A percentile compares a stretch with the other conserved stretches of the same genome.
Conservation (phyloP, 2,329 filamentous ascomycete genomes). For the Rhynchosporium graminicola region DNA sequence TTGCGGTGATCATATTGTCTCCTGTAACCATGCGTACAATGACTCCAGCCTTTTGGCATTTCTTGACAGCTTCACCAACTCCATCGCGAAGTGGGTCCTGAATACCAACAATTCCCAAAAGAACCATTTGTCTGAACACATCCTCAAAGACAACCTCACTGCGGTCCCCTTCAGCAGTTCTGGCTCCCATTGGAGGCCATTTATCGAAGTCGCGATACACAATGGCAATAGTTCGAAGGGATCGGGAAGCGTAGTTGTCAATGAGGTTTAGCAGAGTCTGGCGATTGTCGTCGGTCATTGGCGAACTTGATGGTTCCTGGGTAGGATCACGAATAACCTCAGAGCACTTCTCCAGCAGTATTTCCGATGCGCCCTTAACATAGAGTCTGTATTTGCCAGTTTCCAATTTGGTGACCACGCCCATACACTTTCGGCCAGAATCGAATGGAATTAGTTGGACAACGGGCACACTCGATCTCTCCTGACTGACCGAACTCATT, state of each 20-base stretch:
- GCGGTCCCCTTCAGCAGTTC: constrained; percentile 58
- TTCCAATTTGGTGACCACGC: constrained; percentile 57
- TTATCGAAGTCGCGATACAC: constrained; percentile 71
- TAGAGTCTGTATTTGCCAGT: constrained; percentile 47
- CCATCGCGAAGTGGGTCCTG: constrained; percentile 71
- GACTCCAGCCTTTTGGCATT: constrained; percentile 68
- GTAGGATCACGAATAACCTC: constrained; percentile 57
- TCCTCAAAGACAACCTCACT: constrained; percentile 66
- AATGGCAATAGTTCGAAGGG: constrained; percentile 73
- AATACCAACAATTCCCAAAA: constrained; percentile 72
- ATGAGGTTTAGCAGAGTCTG: constrained; percentile 56
- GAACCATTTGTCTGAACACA: constrained; percentile 71
- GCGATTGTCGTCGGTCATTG: constrained; percentile 58
- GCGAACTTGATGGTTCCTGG: constrained; percentile 55
- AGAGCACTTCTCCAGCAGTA: constrained; percentile 47
- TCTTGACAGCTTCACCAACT: constrained; percentile 66
- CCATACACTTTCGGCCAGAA: constrained; percentile 65
- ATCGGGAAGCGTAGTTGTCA: constrained; percentile 62
- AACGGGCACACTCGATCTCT: constrained; percentile 62
- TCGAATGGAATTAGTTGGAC: constrained; percentile 50
- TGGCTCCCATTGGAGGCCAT: constrained; percentile 63
- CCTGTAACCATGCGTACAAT: constrained; percentile 74
- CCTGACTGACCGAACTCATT: constrained; percentile 61
- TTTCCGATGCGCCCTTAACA: constrained; percentile 57
- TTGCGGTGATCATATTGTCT: constrained; percentile 71